These are phyloP conservation scores for Paradendryphiella salina DNA, from an alignment of 2,329 filamentous ascomycete species.

Conservation along the genomic window DNA sequence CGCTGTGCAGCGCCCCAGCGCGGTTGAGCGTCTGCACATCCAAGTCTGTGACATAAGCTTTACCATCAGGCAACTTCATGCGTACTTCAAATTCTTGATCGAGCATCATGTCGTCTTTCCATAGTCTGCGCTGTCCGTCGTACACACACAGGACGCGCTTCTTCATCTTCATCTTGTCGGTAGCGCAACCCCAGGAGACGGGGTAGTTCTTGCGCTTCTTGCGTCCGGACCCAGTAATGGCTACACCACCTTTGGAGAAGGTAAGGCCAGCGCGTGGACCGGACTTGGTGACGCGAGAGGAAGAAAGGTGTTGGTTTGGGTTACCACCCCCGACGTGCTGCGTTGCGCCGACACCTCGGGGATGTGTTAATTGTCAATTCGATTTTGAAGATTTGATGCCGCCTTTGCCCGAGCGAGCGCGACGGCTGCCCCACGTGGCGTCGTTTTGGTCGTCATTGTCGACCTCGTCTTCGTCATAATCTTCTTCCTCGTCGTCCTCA, in stretches of 20 bases:
- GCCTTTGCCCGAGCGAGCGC: slow-evolving; percentile 54
- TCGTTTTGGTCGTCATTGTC: slow-evolving; percentile 58
- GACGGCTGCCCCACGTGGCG: slow-evolving; percentile 56
- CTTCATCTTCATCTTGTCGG: slow-evolving; percentile 96
- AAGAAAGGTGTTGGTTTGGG: slow-evolving; percentile 37
- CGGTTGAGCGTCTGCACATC: slow-evolving; percentile 88
- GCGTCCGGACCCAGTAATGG: slow-evolving; percentile 62
- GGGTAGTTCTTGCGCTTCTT: slow-evolving; percentile 95
- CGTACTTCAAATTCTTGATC: slow-evolving; percentile 93
- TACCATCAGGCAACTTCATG: slow-evolving; percentile 67
- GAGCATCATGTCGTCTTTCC: slow-evolving; percentile 99
- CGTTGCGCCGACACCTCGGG: slow-evolving; percentile 51
- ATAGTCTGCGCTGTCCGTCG: slow-evolving; percentile 81
- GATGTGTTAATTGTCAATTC: slow-evolving; percentile 55
- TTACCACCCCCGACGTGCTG: slow-evolving; percentile 44
- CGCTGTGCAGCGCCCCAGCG: slow-evolving; percentile 78
- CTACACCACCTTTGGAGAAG: slow-evolving; percentile 74
- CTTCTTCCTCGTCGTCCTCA: slow-evolving; percentile 56
- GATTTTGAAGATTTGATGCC: slow-evolving; percentile 57
- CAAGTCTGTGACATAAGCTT: slow-evolving; percentile 87
- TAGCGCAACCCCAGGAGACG: slow-evolving; percentile 87
- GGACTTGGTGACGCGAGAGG: slow-evolving; percentile 12
- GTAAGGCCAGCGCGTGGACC: slow-evolving; percentile 65
- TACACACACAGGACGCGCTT: slow-evolving; percentile 94
- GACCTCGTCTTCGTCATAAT: slow-evolving; percentile 57